Percentiles rank a stretch among this genome's conserved stretches.
Evolutionary conservation across 345 rosid species (phyloP).

Genomic region (Mercurialis annua): DNA sequence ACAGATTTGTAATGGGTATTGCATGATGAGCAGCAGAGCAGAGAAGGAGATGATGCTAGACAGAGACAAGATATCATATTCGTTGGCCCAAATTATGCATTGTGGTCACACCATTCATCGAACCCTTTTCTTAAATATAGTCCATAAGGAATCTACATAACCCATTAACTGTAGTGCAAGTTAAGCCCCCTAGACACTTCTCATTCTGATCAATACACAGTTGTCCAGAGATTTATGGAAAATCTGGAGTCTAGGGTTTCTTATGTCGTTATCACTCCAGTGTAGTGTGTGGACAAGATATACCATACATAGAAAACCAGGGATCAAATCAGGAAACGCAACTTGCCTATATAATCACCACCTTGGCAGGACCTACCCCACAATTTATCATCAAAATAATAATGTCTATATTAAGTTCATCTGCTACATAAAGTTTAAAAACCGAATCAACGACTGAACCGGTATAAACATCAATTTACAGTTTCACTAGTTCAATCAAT

Average conservation of each 20-base stretch:
- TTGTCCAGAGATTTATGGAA: too few relatives aligned
- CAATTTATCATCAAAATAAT: too few relatives aligned
- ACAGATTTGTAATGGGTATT: neutral
- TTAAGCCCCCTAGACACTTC: neutral
- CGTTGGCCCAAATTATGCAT: neutral
- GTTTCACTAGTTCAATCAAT: too few relatives aligned
- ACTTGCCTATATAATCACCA: neutral
- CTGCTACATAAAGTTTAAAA: too few relatives aligned
- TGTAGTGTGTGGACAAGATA: too few relatives aligned
- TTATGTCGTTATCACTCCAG: neutral
- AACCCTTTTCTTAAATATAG: neutral
- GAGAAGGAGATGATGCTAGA: neutral
- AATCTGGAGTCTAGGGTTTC: neutral
- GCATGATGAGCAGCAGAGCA: neutral
- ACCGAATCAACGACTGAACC: too few relatives aligned
- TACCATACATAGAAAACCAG: too few relatives aligned
- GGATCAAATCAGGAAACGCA: neutral
- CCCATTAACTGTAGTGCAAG: neutral
- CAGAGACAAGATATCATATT: neutral
- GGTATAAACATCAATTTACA: too few relatives aligned
- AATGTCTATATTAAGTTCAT: too few relatives aligned
- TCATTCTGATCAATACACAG: too few relatives aligned
- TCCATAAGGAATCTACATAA: neutral
- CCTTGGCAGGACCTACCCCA: neutral
- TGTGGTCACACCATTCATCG: slow-evolving; percentile 2